phyloP scores from a whole-genome alignment of 73 alveolate genomes.

The Paramecium sonneborni region DNA sequence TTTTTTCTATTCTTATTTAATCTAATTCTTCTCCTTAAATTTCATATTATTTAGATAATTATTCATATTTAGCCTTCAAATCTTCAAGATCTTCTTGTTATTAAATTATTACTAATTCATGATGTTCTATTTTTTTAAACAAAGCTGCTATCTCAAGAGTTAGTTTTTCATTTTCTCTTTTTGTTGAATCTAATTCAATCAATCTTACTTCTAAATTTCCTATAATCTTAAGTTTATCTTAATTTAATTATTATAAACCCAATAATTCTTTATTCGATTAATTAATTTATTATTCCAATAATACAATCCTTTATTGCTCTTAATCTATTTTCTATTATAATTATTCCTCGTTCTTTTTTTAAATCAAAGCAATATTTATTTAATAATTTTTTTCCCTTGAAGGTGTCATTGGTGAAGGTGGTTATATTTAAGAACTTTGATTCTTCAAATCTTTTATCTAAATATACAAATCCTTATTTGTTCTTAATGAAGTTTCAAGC shows the following conservation, averaged over 20 bases:
- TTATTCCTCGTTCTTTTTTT: neutral
- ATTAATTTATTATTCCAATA: neutral
- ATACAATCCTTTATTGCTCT: neutral
- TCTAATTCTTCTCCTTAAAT: conserved; percentile 11
- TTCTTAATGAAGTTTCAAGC: neutral
- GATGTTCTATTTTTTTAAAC: neutral
- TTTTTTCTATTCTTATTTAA: neutral
- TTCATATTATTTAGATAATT: neutral
- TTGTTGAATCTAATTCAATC: neutral
- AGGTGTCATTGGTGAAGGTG: neutral
- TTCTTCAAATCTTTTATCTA: neutral
- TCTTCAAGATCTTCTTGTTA: neutral
- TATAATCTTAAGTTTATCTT: neutral
- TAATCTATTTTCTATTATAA: neutral
- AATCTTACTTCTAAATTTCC: neutral
- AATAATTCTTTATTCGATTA: neutral
- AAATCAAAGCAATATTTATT: neutral
- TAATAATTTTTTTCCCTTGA: neutral
- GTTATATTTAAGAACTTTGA: neutral
- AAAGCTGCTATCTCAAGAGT: neutral
- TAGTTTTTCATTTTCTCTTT: neutral
- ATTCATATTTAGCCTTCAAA: neutral
- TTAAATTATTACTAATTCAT: conserved; percentile 7
- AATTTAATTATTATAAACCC: neutral
- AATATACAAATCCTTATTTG: neutral